phyloP scores from a whole-genome alignment of 2,329 filamentous ascomycete species.

The Claviceps monticola region DNA sequence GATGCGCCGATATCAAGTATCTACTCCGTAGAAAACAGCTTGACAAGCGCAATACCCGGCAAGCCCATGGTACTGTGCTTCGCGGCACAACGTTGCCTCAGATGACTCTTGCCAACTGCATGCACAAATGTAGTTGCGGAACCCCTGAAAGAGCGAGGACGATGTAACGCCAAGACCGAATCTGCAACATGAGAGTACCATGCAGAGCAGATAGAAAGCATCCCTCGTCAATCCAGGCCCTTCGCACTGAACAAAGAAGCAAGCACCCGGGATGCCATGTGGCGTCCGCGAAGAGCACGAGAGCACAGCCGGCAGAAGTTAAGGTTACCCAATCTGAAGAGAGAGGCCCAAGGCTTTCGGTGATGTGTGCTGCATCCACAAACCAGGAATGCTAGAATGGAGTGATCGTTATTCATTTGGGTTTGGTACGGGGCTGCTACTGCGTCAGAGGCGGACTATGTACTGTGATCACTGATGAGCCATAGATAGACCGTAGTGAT shows the following conservation, averaged over 20 bases:
- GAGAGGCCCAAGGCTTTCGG: neutral
- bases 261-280: slow-evolving; percentile 3
- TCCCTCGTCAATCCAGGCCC: neutral
- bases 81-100: too few species aligned
- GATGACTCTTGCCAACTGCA: neutral
- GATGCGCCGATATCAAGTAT: neutral
- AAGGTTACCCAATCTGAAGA: neutral
- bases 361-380: neutral
- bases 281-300: neutral
- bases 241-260: neutral
- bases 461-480: neutral
- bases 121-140: neutral
- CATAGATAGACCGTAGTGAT: too few species aligned
- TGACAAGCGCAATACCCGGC: neutral
- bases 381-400: neutral
- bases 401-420: neutral
- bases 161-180: neutral
- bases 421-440: neutral
- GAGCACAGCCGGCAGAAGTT: neutral
- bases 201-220: neutral
- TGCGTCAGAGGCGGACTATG: neutral
- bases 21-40: neutral
- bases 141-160: neutral
- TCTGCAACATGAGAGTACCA: neutral
- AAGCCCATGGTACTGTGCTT: too few species aligned